A percentile compares a stretch with the other conserved stretches of the same genome.
These are phyloP conservation scores for Theileria parva DNA, from an alignment of 169 alveolate genomes.

Conservation along the genomic window DNA sequence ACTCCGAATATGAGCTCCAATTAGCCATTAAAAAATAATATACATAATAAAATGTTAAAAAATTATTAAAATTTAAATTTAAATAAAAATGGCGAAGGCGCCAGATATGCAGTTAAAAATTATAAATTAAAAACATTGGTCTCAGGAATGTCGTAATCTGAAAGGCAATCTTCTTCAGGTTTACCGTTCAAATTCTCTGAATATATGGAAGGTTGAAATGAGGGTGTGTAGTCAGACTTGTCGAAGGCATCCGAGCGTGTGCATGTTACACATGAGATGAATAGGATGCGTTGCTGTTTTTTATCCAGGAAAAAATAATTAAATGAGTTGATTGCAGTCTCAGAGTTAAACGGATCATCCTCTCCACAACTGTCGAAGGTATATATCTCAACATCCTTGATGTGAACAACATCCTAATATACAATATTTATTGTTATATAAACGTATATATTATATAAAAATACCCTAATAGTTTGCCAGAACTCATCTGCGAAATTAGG, in stretches of 20 bases:
- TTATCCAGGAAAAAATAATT: slow-evolving; percentile 76
- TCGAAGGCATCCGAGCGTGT: slow-evolving; percentile 48
- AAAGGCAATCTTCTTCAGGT: slow-evolving; percentile 62
- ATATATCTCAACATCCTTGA: slow-evolving; percentile 71
- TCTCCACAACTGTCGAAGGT: slow-evolving; percentile 72
- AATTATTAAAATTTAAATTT: not conserved
- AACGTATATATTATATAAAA: not conserved
- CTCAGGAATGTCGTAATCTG: slow-evolving; percentile 55
- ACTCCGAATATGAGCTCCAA: slow-evolving; percentile 40
- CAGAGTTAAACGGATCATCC: slow-evolving; percentile 73
- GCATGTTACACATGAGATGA: slow-evolving; percentile 71
- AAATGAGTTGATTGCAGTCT: slow-evolving; percentile 66
- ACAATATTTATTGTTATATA: too few relatives aligned
- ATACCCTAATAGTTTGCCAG: slow-evolving; percentile 73
- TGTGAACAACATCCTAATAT: slow-evolving; percentile 61
- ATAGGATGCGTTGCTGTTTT: slow-evolving; percentile 68
- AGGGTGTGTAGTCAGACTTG: slow-evolving; percentile 21
- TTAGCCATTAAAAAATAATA: slow-evolving; percentile 5
- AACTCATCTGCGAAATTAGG: slow-evolving; percentile 70
- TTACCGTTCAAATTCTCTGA: slow-evolving; percentile 18
- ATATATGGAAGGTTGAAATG: slow-evolving; percentile 42
- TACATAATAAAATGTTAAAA: not conserved
- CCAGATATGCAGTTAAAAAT: not conserved
- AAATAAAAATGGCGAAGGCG: not conserved
- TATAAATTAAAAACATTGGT: slow-evolving; percentile 10